phyloP scores from a whole-genome alignment of 164 flowering plant species.

The Stephania japonica region DNA sequence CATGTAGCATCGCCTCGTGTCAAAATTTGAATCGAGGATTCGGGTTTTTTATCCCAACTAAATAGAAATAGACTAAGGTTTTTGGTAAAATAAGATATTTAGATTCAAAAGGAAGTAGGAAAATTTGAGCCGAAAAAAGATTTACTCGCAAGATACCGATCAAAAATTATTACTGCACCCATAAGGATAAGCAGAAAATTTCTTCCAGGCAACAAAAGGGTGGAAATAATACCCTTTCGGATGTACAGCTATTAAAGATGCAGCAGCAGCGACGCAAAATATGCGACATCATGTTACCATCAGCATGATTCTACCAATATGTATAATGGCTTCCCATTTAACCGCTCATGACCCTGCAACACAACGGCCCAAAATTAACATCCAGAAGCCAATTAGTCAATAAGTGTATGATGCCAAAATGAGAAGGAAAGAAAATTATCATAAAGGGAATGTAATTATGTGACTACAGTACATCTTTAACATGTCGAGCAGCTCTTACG shows the following conservation, averaged over 20 bases:
- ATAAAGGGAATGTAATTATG: background rate
- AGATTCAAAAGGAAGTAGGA: background rate
- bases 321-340: constrained; percentile 17
- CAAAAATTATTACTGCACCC: background rate
- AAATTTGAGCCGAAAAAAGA: background rate
- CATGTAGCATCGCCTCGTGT: background rate
- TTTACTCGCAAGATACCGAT: background rate
- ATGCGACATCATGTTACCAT: constrained; percentile 2
- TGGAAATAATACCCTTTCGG: background rate
- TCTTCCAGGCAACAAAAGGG: background rate
- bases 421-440: background rate
- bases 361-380: background rate
- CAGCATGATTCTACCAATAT: constrained; percentile 14
- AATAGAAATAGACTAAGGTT: background rate
- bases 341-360: constrained; percentile 18
- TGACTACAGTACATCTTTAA: background rate
- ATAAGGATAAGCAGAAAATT: background rate
- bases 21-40: background rate
- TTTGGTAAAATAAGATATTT: background rate
- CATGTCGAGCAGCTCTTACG: background rate
- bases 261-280: background rate
- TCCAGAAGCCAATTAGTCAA: background rate
- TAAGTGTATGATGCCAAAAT: background rate
- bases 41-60: background rate
- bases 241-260: background rate